Evolutionary conservation across 177 flowering plant species (phyloP), one percentile per base, ranked within the genome.

Genomic region (Tripterygium wilfordii): DNA sequence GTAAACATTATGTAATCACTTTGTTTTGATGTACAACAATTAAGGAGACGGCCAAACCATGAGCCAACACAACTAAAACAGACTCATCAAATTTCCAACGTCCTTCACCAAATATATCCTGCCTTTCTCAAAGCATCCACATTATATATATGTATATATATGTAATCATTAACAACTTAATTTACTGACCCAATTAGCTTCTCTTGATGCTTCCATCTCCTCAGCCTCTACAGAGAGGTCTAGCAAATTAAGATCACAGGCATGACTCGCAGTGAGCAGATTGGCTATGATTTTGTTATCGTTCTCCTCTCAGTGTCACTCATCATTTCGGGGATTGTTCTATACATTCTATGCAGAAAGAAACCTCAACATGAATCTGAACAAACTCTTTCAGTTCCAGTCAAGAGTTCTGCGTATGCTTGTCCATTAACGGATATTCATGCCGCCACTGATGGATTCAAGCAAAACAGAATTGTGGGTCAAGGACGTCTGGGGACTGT

Each of bases 401-500:
- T 39, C 51, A 75, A 65, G 63, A 31, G 29, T 16, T 60, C 30
- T 36, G 83, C 82, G 3, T 41, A 7, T 1, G 23, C 70, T 0
- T 77, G 66, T 21, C 24, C 75, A 0, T 51, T 86, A 25, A 58
- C 60, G 7, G 81, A 79, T 17, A 55, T 83, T 14, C 78, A 83
- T 35, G 66, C 69, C 2, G 81, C 85, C 49, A 88, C 94, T 0
- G 83, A 80, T 42, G 78, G 82, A 24, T 88, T 88, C 69, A 82
- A 71, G 51, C 74, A 38, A 3, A 48, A 62, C 3, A 68, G 77
- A 47, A 51, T 80, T 48, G 53, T 88, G 30, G 94, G 91, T 4
- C 50, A 46, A 37, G 94, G 91, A 22, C 77, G 86, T 0, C 57
- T 80, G 0, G 94, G 96, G 16, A 74, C 71, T 0, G 78, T 81